These are phyloP conservation scores for Hordeum pubiflorum DNA, from an alignment of 202 grass and related monocot species.

Conservation along the genomic window DNA sequence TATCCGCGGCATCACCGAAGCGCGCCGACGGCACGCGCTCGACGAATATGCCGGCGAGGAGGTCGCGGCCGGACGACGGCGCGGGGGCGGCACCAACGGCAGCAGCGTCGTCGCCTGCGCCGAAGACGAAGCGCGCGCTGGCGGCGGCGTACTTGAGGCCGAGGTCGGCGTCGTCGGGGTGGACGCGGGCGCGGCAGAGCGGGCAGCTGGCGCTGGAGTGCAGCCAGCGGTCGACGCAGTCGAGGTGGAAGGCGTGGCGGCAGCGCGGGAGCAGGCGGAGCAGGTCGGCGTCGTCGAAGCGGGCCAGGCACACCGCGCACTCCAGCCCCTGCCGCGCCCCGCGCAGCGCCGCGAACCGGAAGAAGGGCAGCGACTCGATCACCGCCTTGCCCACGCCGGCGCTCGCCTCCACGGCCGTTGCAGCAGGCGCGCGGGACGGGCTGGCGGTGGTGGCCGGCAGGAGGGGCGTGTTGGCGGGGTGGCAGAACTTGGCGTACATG, in stretches of 20 bases:
- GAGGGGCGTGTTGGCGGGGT: slow-evolving; percentile 4
- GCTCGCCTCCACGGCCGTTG: too few species aligned
- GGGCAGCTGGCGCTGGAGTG: slow-evolving; percentile 69
- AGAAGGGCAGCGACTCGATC: slow-evolving; percentile 78
- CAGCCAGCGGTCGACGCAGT: slow-evolving; percentile 83
- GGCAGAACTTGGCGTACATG: slow-evolving; percentile 86
- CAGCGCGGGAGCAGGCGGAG: slow-evolving; percentile 80
- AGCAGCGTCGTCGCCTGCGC: slow-evolving; percentile 3
- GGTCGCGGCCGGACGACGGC: slow-evolving; percentile 6
- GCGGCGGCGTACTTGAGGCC: slow-evolving; percentile 48
- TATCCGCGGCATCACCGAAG: neutral
- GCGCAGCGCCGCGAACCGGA: slow-evolving; percentile 63
- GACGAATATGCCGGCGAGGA: slow-evolving; percentile 57
- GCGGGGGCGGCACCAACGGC: neutral
- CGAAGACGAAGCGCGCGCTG: slow-evolving; percentile 50
- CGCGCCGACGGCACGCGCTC: slow-evolving; percentile 56
- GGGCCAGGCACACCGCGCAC: slow-evolving; percentile 86
- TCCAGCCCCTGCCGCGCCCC: slow-evolving; percentile 72
- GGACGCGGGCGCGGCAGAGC: slow-evolving; percentile 58
- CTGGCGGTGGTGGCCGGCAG: neutral
- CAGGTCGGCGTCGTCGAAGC: slow-evolving; percentile 70
- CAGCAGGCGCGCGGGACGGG: too few species aligned
- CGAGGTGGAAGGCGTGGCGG: slow-evolving; percentile 79
- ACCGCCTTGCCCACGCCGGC: slow-evolving; percentile 53
- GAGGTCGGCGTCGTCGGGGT: slow-evolving; percentile 39